Evolutionary conservation across 2,329 filamentous ascomycete species (phyloP), one percentile per base, ranked within the genome.

Genomic region (Biscogniauxia sp.): DNA sequence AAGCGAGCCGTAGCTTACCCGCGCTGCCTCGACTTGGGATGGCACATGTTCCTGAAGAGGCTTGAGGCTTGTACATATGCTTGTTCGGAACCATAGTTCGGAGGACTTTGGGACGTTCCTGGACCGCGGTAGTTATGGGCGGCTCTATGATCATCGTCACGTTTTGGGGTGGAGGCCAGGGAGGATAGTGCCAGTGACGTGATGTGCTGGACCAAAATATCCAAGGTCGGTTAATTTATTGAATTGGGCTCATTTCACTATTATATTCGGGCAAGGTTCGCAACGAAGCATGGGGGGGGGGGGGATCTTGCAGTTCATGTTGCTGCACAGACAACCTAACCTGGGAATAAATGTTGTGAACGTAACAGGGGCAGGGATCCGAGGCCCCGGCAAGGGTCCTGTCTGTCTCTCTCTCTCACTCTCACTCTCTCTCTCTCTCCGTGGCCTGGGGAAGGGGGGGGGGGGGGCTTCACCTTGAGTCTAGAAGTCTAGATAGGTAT

Each of bases 21-120:
- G 20, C 45, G 41, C 25, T 56, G 54, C 19, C 6, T 56, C 54
- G 49, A 50, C 4, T 67, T 54, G 51, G 59, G 62, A 62, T 63
- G 59, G 64, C 60, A 61, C 52, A 57, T 64, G 61, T 45, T 45
- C 37, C 37, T 45, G 63, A 45, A 45, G 37, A 45, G 37, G 37
- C 37, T 45, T 45, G 23, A 3, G 5, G 23, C n/a, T n/a, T n/a
- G 15, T 45, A 45, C 37, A 45, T 45, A 45, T 45, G 37, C 60
- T 64, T 66, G 65, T 62, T 63, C 63, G 65, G 65, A 66, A 64
- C 65, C 65, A 62, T 57, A 65, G 60, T 65, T 64, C 20, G 56
- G 49, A 58, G 55, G 49, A 54, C 63, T 62, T 62, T 64, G 65
- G 65, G 62, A 59, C 65, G 58, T 64, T 59, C 65, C 60, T 65